Evolutionary conservation across 352 stramenopile species (phyloP), one percentile per base, ranked within the genome.

Genomic region (Thraustochytrium sp.): DNA sequence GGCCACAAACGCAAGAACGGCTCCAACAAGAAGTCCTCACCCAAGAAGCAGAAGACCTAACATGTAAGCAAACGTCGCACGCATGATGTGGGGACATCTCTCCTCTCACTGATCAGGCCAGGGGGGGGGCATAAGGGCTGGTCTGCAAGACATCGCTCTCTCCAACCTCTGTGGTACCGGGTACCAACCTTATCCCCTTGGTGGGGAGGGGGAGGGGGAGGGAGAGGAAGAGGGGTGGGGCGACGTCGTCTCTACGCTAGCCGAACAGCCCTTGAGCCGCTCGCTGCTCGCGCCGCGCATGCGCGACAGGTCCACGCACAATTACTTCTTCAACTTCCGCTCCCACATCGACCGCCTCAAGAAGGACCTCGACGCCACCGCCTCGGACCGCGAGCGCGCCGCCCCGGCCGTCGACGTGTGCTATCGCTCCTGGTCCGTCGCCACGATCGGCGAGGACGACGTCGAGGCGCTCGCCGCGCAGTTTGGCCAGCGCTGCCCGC

Each of bases 211-310:
- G n/a, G n/a, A n/a, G n/a, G n/a, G n/a, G n/a, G n/a, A n/a, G n/a
- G n/a, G n/a, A n/a, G n/a, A n/a, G n/a, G n/a, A n/a, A n/a, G n/a
- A n/a, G n/a, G n/a, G n/a, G n/a, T n/a, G n/a, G n/a, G n/a, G n/a
- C n/a, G n/a, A n/a, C 85, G 92, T 98, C 49, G 87, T 99, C 29
- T 98, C 94, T 76, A 92, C 98, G 54, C 84, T 98, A 23, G 94
- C 94, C 38, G 88, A 91, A 16, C 92, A 97, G 55, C 93, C 93
- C 49, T 95, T 98, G 85, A 88, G 82, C 34, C 89, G n/a, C n/a
- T n/a, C 26, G 85, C 93, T 3, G 89, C 88, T n/a, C 86, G 90
- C 37, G 85, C 94, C 55, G 92, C 90, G 37, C 21, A 49, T 87
- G 31, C 85, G 59, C 13, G 49, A 85, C 23, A 46, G 56, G 38